Base-by-base conservation (phyloP, 441 rosid genomes). In the Gossypium davidsonii region DNA sequence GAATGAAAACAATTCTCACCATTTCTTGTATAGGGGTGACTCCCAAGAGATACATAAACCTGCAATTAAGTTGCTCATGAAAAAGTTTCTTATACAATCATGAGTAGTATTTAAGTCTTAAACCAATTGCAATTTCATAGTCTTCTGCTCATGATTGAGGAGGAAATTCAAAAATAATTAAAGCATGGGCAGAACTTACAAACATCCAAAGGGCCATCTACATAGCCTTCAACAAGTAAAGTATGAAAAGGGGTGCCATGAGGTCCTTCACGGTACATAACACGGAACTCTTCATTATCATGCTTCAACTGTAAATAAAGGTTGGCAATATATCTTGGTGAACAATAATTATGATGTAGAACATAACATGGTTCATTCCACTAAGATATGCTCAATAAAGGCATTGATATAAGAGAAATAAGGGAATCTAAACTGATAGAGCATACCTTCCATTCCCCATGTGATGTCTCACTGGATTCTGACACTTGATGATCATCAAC, bases 261-360 rank as follows among this genome's bases (percentile, higher is more conserved):
- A 28, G 87, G 89, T 81, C 99, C 99, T 87, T 88, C 91, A 53
- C 92, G 93, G 76, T 93, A 96, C 99, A 96, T 96, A 61, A 96
- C 97, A 55, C 98, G 91, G 61, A 80, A 89, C 77, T 93, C 97
- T 82, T 91, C 94, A 71, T 73, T 85, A 42, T 91, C 95, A 21
- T 89, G 93, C 84, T 93, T 89, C 71, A 96, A 75, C 99, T 93
- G 83, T 71, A 55, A 69, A 68, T 37, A 68, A 39, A 67, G 65
- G 71, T 37, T 65, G 37, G 67, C 42, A 51, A n/a, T 9, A 42
- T 3, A 49, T n/a, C 15, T 49, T 15, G 8, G 39, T 12, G 37
- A 26, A 59, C 23, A 49, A 25, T 1, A 60, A 51, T 63, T 10
- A 37, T 2, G 8, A 51, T 51, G 51, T 49, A 39, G 37, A 39